Evolutionary conservation across 768 basidiomycete genomes (phyloP).

Genomic region (Lepiota brunneoincarnata): DNA sequence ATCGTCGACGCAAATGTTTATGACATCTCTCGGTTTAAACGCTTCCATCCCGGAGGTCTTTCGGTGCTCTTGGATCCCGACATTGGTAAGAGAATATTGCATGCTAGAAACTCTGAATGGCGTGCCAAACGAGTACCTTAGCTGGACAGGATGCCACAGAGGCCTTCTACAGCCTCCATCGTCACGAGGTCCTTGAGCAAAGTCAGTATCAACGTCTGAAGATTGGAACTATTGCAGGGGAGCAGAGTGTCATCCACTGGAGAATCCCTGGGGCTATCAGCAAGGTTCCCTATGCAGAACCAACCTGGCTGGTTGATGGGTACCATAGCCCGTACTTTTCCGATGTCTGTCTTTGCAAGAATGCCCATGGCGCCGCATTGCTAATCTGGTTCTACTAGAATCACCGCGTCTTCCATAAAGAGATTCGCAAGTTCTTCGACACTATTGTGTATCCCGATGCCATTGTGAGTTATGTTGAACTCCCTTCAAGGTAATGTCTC

Average conservation of each 20-base stretch:
- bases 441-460: conserved; percentile 57
- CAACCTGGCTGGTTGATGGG: conserved; percentile 71
- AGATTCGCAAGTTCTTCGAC: conserved; percentile 69
- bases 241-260: conserved; percentile 50
- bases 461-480: conserved; percentile 12
- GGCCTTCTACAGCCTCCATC: conserved; percentile 85
- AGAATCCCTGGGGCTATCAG: conserved; percentile 59
- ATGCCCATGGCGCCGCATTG: conserved; percentile 32
- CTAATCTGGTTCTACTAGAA: conserved; percentile 30
- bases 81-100: conserved; percentile 49
- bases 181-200: conserved; percentile 75
- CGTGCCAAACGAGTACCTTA: conserved; percentile 24
- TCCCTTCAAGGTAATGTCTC: not conserved
- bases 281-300: conserved; percentile 84
- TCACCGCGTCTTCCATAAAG: conserved; percentile 58
- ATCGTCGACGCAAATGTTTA: conserved; percentile 84
- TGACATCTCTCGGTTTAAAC: conserved; percentile 75
- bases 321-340: conserved; percentile 78
- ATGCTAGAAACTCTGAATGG: not conserved
- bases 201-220: conserved; percentile 73
- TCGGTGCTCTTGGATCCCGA: conserved; percentile 72
- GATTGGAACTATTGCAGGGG: conserved; percentile 70
- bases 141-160: conserved; percentile 89
- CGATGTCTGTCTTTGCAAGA: conserved; percentile 42
- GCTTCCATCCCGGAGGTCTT: conserved; percentile 79